Conservation (phyloP, 495 filamentous ascomycete species). For the Tuber brumale region DNA sequence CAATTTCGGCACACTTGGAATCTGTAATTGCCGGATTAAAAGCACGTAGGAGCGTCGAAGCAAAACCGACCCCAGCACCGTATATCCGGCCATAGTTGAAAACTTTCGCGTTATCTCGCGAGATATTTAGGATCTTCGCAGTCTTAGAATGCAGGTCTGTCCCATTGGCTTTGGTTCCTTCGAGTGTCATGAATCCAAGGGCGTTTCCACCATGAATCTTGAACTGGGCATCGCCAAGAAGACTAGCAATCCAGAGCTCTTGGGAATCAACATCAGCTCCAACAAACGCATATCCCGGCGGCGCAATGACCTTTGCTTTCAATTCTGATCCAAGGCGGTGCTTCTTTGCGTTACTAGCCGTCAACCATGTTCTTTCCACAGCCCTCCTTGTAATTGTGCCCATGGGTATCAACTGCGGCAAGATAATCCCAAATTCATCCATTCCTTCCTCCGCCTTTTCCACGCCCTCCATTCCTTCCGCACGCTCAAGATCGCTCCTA, state of each 20-base stretch:
- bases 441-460: not conserved
- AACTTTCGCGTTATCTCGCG: slow-evolving; percentile 88
- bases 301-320: slow-evolving; percentile 93
- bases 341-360: slow-evolving; percentile 89
- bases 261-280: slow-evolving; percentile 98
- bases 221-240: slow-evolving; percentile 92
- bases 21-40: slow-evolving; percentile 84
- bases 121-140: slow-evolving; percentile 83
- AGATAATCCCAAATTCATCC: slow-evolving; percentile 62
- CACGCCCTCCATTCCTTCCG: slow-evolving; percentile 2
- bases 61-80: slow-evolving; percentile 89
- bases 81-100: slow-evolving; percentile 99
- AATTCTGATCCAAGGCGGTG: slow-evolving; percentile 95
- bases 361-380: slow-evolving; percentile 97
- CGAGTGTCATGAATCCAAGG: slow-evolving; percentile 97
- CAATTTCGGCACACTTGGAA: slow-evolving; percentile 63
- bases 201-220: slow-evolving; percentile 91
- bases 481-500: slow-evolving; percentile 51
- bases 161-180: slow-evolving; percentile 86
- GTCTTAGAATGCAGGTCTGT: slow-evolving; percentile 95
- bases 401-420: slow-evolving; percentile 99
- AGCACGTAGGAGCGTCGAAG: slow-evolving; percentile 77
- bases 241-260: slow-evolving; percentile 95
- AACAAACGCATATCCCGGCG: slow-evolving; percentile 84
- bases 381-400: slow-evolving; percentile 94